Evolutionary conservation across 2,329 filamentous ascomycete genomes (phyloP), one percentile per base, ranked within the genome.

Genomic region (Colletotrichum melonis): DNA sequence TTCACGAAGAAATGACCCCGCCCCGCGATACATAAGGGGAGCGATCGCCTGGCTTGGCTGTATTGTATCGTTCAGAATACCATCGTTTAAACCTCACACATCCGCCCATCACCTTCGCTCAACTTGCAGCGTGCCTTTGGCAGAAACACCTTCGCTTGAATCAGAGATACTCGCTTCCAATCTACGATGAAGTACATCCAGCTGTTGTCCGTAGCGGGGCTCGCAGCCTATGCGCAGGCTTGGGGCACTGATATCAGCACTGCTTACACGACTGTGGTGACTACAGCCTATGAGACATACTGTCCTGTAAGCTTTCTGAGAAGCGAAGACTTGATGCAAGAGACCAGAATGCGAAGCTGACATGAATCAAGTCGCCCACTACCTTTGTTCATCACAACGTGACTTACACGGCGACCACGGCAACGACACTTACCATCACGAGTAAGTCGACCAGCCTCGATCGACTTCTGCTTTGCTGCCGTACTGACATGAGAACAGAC

Each of bases 361-460:
- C 63, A 5, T 22, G 30, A 28, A 6, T 58, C 52, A 77, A 83
- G 79, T 78, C 77, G 56, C 80, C 83, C 16, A 84, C 82, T 64
- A 82, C 85, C 38, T 81, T 83, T 70, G 77, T 82, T 38, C 81
- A 81, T 77, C 80, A 81, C 69, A 83, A 83, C 72, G 79, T 82
- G 66, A 87, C 86, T 63, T 86, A 85, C 78, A 87, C 84, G 32
- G 84, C 82, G 72, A 85, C 82, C 24, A 74, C 79, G 74, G 79
- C 81, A 32, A 85, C 83, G 42, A 85, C 82, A 55, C 65, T 88
- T 69, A 87, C 86, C 75, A 80, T 88, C 75, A 86, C 83, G 66
- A 84, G 84, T 86, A 78, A 78, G 84, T 77, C 46, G 24, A 16
- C 63, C 38, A 19, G 9, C 26, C 52, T 32, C 26, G 19, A 11